Evolutionary conservation across 192 early-diverging fungal species (phyloP), one percentile per base, ranked within the genome.

Genomic region (Dispira parvispora): DNA sequence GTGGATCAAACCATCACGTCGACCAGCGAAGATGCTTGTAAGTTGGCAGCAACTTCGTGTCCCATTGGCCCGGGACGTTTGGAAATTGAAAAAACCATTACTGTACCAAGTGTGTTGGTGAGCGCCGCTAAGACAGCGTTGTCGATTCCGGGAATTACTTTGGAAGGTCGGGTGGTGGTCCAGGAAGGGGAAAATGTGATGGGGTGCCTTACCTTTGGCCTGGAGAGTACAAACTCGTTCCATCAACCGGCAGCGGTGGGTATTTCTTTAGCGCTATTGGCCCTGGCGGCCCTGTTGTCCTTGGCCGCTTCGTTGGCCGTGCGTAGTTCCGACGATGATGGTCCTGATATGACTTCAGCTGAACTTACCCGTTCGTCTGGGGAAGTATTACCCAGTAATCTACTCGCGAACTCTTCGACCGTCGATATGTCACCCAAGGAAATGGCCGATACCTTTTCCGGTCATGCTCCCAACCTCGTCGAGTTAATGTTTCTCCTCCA

Each of bases 361-460:
- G 13, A 52, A 18, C 50, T 11, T 52, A n/a, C 50, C 50, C 20
- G 1, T 52, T n/a, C 50, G 50, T 20, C 21, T 0, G 26, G 26
- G 21, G 50, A 52, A 0, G 32, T 38, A 38, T 4, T 38, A 38
- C 6, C 32, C 6, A 6, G 6, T 38, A 26, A 26, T 25, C 8
- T 61, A 43, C 38, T 38, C 10, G 16, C 45, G 5, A 12, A 5
- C 9, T 25, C 26, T 16, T 42, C 45, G 42, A 44, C 58, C 6
- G 26, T 61, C 12, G 58, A 20, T 5, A 14, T 61, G 43, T 18
- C 58, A 11, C 43, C 58, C n/a, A 25, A 14, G 11, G 58, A 21
- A 12, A 61, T 45, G 28, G 58, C 58, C 42, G n/a, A 61, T n/a
- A 38, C 43, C 6, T 61, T 61, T 38, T 61, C 58, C 4, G 58